These are phyloP conservation scores for Aspergillus sp. DNA, from an alignment of 2,329 filamentous ascomycete species.

Conservation along the genomic window DNA sequence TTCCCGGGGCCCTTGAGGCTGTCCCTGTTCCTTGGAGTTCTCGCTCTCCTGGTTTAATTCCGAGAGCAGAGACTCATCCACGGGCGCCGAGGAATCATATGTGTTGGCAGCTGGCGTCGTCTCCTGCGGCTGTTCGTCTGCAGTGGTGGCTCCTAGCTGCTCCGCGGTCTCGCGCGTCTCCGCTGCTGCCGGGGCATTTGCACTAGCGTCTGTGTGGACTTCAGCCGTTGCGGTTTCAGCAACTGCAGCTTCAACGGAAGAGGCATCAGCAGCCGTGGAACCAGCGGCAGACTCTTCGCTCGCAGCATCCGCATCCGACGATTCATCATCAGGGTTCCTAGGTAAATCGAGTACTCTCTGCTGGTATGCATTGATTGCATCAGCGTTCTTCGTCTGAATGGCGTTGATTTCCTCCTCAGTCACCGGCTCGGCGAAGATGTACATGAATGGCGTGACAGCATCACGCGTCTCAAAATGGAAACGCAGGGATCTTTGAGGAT, in stretches of 20 bases:
- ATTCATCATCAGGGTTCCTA: conserved; percentile 6
- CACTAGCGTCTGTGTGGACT: no score
- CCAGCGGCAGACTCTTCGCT: no score
- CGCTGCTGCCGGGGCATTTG: not conserved
- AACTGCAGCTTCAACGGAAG: no score
- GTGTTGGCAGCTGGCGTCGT: not conserved
- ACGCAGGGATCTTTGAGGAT: conserved; percentile 65
- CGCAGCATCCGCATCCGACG: conserved; percentile 1
- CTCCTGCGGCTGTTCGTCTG: no score
- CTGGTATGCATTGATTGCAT: conserved; percentile 62
- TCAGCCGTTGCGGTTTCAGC: no score
- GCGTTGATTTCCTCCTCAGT: conserved; percentile 59
- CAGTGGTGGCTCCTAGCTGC: no score
- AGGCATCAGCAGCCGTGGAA: no score
- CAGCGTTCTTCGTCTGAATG: conserved; percentile 63
- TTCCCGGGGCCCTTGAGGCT: conserved; percentile 10
- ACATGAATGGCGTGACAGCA: conserved; percentile 59
- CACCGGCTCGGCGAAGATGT: conserved; percentile 84
- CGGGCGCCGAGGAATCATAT: conserved; percentile 4
- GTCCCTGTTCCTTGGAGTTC: not conserved
- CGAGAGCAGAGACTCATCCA: conserved; percentile 1
- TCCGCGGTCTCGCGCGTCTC: not conserved
- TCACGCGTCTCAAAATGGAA: conserved; percentile 73
- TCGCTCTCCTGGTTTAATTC: conserved; percentile 2
- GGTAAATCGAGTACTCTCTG: conserved; percentile 33